phyloP scores from a whole-genome alignment of 352 stramenopile genomes.

The Globisporangium iwayamae region DNA sequence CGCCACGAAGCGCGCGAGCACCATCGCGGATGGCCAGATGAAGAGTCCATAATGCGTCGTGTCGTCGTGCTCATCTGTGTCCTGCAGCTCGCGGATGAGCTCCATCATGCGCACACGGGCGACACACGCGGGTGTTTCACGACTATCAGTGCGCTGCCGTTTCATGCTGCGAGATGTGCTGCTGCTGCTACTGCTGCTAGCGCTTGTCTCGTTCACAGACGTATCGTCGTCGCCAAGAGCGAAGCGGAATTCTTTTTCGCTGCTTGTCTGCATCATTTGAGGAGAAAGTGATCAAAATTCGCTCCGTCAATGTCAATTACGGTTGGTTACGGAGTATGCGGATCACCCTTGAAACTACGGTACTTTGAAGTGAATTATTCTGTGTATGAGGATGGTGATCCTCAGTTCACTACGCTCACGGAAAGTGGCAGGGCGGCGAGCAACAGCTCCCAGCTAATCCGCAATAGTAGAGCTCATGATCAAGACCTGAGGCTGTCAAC shows the following conservation, averaged over 20 bases:
- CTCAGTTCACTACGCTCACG: too few relatives aligned
- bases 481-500: neutral
- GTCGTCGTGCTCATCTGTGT: conserved; percentile 9
- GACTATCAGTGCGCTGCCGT: neutral
- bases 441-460: too few relatives aligned
- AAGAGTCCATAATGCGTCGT: conserved; percentile 56
- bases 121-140: neutral
- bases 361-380: too few relatives aligned
- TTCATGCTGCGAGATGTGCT: conserved; percentile 1
- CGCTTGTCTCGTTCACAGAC: neutral
- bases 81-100: conserved; percentile 44
- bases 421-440: too few relatives aligned
- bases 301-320: too few relatives aligned
- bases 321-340: too few relatives aligned
- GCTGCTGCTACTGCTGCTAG: neutral
- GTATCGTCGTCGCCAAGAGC: neutral
- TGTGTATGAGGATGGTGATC: too few relatives aligned
- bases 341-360: too few relatives aligned
- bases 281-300: too few relatives aligned
- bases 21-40: conserved; percentile 54
- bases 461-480: too few relatives aligned
- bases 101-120: conserved; percentile 50
- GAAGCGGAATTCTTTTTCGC: neutral
- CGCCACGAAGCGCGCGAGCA: conserved; percentile 50
- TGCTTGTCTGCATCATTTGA: too few relatives aligned